Evolutionary conservation across 2,329 filamentous ascomycete genomes (phyloP).

Genomic region (Fusarium nurragi): DNA sequence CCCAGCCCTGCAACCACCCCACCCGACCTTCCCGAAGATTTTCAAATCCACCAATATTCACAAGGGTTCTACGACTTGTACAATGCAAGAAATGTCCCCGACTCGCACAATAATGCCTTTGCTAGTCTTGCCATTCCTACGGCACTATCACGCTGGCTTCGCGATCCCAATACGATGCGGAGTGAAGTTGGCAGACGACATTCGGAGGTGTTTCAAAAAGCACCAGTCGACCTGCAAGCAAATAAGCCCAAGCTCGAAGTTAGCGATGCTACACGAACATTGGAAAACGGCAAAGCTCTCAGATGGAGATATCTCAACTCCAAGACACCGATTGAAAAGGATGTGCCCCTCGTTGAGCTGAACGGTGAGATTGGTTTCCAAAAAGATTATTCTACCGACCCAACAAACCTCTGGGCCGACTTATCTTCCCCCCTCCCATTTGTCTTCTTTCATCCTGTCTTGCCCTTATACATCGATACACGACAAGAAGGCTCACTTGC

Average conservation of each 20-base stretch:
- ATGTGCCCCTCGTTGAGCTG: conserved; percentile 72
- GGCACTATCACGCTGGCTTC: conserved; percentile 80
- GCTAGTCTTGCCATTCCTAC: conserved; percentile 79
- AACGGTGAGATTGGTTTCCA: conserved; percentile 81
- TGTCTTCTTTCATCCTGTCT: conserved; percentile 85
- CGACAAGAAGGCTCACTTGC: conserved; percentile 85
- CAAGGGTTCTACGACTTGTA: conserved; percentile 79
- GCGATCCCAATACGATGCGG: conserved; percentile 74
- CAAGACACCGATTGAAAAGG: conserved; percentile 62
- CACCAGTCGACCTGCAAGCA: conserved; percentile 56
- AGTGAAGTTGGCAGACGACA: conserved; percentile 72
- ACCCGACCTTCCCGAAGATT: conserved; percentile 70
- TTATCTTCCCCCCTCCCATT: conserved; percentile 74
- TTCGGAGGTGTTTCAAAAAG: conserved; percentile 73
- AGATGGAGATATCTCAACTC: conserved; percentile 75
- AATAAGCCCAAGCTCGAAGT: conserved; percentile 57
- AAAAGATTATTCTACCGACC: conserved; percentile 74
- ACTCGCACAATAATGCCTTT: conserved; percentile 78
- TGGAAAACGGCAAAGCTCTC: conserved; percentile 55
- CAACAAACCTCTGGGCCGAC: conserved; percentile 74
- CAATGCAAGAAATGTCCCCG: conserved; percentile 67
- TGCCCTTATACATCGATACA: conserved; percentile 94
- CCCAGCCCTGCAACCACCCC: conserved; percentile 83
- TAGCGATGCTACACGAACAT: conserved; percentile 57
- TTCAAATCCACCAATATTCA: conserved; percentile 75